These are phyloP conservation scores for Cucurbita moschata DNA, from an alignment of 306 rosid genomes.

Conservation along the genomic window DNA sequence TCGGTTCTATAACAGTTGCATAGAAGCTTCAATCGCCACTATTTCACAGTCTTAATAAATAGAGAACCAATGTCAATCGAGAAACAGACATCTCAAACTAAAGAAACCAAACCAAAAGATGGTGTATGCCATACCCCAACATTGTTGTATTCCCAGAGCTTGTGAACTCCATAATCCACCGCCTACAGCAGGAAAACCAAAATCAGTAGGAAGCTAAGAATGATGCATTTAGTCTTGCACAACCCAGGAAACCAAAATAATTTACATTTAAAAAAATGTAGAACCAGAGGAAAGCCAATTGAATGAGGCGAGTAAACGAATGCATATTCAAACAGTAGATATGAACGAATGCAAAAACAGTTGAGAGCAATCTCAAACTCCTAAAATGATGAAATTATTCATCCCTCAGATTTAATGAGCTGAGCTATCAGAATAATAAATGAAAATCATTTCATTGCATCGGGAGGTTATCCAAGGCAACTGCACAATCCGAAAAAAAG, in stretches of 20 bases:
- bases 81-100: not conserved
- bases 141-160: constrained; percentile 81
- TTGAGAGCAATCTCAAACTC: not conserved
- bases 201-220: not conserved
- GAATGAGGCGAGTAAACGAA: not conserved
- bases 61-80: not conserved
- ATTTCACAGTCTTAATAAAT: not conserved
- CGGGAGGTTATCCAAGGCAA: not conserved
- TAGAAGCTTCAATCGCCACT: not conserved
- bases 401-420: not conserved
- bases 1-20: not conserved
- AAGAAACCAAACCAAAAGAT: not conserved
- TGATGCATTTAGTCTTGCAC: not conserved
- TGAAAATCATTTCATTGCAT: not conserved
- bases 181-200: constrained; percentile 39
- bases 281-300: not conserved
- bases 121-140: constrained; percentile 51
- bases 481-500: not conserved
- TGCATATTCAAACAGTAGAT: not conserved
- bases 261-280: not conserved
- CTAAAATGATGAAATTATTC: not conserved
- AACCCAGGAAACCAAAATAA: not conserved
- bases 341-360: not conserved
- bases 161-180: constrained; percentile 91
- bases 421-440: not conserved